These are phyloP conservation scores for Fomitopsis pinicola DNA, from an alignment of 1,284 basidiomycete species.

Conservation along the genomic window DNA sequence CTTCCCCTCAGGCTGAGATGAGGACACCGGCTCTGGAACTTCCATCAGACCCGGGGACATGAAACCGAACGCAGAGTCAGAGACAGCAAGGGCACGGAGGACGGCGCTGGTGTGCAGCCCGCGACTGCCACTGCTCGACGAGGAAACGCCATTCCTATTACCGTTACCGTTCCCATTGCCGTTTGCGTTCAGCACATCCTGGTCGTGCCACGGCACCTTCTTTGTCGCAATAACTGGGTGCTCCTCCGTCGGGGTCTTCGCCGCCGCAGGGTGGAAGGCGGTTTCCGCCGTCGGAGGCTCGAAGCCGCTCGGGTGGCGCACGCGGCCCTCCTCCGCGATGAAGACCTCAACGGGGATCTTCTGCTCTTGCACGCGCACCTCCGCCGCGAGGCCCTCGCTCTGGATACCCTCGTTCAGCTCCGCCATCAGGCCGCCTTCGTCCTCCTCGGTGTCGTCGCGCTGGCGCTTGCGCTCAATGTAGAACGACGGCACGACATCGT, in stretches of 20 bases:
- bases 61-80: background rate
- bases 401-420: conserved; percentile 26
- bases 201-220: conserved; percentile 16
- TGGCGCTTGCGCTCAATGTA: conserved; percentile 26
- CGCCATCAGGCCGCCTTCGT: conserved; percentile 27
- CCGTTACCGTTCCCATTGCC: background rate
- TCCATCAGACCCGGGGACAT: background rate
- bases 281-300: conserved; percentile 25
- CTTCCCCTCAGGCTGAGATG: background rate
- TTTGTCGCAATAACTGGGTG: background rate
- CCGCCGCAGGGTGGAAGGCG: conserved; percentile 25
- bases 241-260: conserved; percentile 21
- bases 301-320: conserved; percentile 19
- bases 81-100: conserved; percentile 7
- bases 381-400: conserved; percentile 24
- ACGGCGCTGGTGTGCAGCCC: conserved; percentile 22
- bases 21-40: background rate
- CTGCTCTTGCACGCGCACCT: conserved; percentile 20
- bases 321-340: conserved; percentile 17
- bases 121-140: conserved; percentile 5
- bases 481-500: conserved; percentile 23
- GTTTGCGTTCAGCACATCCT: background rate
- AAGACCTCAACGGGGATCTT: conserved; percentile 28
- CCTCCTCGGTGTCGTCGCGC: conserved; percentile 24
- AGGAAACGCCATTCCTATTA: no score